These are phyloP conservation scores for Starmerella bacillaris DNA, from an alignment of 805 yeast species.

Conservation along the genomic window DNA sequence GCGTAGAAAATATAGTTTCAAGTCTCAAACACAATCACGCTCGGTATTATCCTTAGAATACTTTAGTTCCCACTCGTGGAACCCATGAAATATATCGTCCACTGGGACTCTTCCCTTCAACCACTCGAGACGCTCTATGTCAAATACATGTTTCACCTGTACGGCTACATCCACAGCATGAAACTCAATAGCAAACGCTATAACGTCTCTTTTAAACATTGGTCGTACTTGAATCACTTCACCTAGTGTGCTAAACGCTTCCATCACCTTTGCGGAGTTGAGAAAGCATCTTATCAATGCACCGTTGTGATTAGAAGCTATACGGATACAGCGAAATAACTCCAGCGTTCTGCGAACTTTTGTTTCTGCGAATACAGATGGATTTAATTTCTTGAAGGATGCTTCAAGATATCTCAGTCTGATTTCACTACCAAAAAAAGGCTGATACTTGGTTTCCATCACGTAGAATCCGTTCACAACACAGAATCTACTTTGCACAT, in stretches of 20 bases:
- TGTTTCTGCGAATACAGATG: not conserved
- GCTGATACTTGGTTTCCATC: not conserved
- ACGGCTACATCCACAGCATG: constrained; percentile 8
- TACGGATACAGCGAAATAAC: constrained; percentile 2
- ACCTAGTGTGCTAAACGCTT: constrained; percentile 8
- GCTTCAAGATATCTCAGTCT: not conserved
- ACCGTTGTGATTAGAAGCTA: not conserved
- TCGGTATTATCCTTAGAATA: constrained; percentile 11
- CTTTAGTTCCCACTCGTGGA: constrained; percentile 11
- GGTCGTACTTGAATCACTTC: constrained; percentile 14
- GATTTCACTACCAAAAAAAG: too few species aligned
- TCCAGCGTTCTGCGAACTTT: constrained; percentile 7
- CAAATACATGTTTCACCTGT: constrained; percentile 12
- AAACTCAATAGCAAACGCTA: constrained; percentile 14
- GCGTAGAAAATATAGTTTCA: too few species aligned
- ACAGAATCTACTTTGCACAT: constrained; percentile 1
- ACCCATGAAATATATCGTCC: constrained; percentile 2
- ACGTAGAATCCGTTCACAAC: constrained; percentile 4
- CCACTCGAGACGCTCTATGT: not conserved
- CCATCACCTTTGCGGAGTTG: constrained; percentile 4
- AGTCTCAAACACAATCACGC: constrained; percentile 2
- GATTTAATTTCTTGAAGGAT: constrained; percentile 1
- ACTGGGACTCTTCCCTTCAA: not conserved
- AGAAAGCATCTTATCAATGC: constrained; percentile 1
- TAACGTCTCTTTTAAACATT: constrained; percentile 9